Conservation (phyloP, 495 filamentous ascomycete species). For the Glonium stellatum region DNA sequence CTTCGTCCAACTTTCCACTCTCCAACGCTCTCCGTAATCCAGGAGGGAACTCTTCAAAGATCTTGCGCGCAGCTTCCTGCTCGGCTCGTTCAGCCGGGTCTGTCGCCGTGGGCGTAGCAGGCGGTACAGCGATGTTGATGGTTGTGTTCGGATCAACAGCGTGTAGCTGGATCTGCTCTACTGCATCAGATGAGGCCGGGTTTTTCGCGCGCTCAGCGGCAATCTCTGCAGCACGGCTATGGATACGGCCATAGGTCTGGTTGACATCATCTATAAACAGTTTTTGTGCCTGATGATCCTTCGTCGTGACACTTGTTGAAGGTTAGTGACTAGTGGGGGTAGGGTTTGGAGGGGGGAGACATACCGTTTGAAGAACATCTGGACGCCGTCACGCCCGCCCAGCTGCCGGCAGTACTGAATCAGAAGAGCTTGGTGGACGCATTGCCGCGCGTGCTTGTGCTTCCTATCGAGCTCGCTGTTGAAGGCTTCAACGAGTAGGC, state of each 20-base stretch:
- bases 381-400: slow-evolving; percentile 80
- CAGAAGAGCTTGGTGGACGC: slow-evolving; percentile 87
- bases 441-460: slow-evolving; percentile 72
- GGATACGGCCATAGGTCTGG: slow-evolving; percentile 75
- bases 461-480: slow-evolving; percentile 70
- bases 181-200: slow-evolving; percentile 51
- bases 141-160: slow-evolving; percentile 89
- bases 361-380: slow-evolving; percentile 84
- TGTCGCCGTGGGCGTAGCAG: slow-evolving; percentile 24
- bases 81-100: slow-evolving; percentile 44
- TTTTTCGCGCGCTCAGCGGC: slow-evolving; percentile 58
- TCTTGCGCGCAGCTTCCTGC: slow-evolving; percentile 57
- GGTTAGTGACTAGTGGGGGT: not conserved
- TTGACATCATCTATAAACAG: slow-evolving; percentile 91
- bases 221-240: slow-evolving; percentile 70
- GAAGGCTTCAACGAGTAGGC: slow-evolving; percentile 83
- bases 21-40: slow-evolving; percentile 75
- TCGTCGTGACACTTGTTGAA: slow-evolving; percentile 69
- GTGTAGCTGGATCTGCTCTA: slow-evolving; percentile 97
- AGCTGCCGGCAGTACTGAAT: slow-evolving; percentile 90
- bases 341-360: slow-evolving; percentile 16
- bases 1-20: slow-evolving; percentile 79
- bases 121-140: slow-evolving; percentile 80
- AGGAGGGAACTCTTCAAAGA: slow-evolving; percentile 78
- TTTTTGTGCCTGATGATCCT: slow-evolving; percentile 82